Evolutionary conservation across 2,329 filamentous ascomycete species (phyloP), one percentile per base, ranked within the genome.

Genomic region (Cladorrhinum sp.): DNA sequence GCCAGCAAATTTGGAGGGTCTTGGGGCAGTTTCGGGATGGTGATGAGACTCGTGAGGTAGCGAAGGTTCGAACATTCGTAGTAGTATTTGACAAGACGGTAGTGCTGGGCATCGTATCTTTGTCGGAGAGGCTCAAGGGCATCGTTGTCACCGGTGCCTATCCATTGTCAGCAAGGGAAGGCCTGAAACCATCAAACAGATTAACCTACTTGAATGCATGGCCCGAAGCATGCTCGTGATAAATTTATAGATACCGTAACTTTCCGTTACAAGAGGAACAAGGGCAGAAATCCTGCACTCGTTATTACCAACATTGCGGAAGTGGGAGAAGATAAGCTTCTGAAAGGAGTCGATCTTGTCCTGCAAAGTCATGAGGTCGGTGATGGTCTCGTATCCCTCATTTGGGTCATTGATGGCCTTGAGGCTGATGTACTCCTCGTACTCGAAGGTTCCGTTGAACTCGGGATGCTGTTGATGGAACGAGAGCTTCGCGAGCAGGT

Each of bases 231-330:
- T 99, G 88, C 95, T 99, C 0, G 95, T 99, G 66, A 97, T 93
- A 74, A 99, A 99, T 77, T 98, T 98, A 82, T 99, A 99, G 68
- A 99, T 98, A 52, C 95, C 95, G 76, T 98, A 99, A 74, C 92
- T 98, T 79, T 99, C 95, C 73, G 96, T 92, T 2, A 99, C 95
- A 49, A 99, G 79, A 2, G 93, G 92, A 22, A 98, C 93, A 57
- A 99, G 78, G 1, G 95, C 91, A 13, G 93, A 96, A 70, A 99
- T 99, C 64, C 93, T 85, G 75, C 93, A 98, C 75, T 99, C 95
- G 71, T 98, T 99, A 77, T 96, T 96, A 52, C 90, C 88, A 24
- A 93, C 90, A 66, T 88, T 86, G 62, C 93, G 88, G 78, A 99
- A 98, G 76, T 98, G 92, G 3, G 95, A 95, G 77, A 98, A 99